A percentile compares a stretch with the other conserved stretches of the same genome.
Evolutionary conservation across 2,329 filamentous ascomycete genomes (phyloP).

Genomic region (Diaporthe humulicola): DNA sequence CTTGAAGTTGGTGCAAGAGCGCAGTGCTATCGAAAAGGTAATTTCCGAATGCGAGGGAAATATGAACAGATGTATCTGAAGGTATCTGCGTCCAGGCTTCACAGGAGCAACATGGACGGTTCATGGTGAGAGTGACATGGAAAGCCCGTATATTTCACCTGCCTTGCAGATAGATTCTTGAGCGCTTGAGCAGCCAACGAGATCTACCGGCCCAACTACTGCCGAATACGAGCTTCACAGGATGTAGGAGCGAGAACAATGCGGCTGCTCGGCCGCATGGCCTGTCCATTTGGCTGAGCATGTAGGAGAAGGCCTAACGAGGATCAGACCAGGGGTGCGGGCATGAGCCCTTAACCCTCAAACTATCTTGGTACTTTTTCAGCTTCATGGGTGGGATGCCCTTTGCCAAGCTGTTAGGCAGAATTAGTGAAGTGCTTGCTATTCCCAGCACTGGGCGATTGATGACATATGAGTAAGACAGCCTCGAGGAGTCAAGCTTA

Average conservation of each 20-base stretch:
- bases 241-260: not conserved
- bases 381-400: constrained; percentile 11
- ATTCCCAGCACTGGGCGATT: not conserved
- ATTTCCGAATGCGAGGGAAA: not conserved
- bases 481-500: not conserved
- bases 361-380: not conserved
- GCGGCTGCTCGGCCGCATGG: not conserved
- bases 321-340: not conserved
- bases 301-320: not conserved
- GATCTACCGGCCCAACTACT: not conserved
- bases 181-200: not conserved
- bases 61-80: not conserved
- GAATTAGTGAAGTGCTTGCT: not conserved
- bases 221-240: constrained; percentile 12
- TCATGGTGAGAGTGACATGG: not conserved
- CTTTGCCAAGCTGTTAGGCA: constrained; percentile 9
- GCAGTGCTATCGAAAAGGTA: not conserved
- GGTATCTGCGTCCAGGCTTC: not conserved
- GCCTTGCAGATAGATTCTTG: not conserved
- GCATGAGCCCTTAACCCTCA: not conserved
- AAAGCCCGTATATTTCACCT: not conserved
- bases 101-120: not conserved
- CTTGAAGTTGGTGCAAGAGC: not conserved
- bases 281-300: not conserved
- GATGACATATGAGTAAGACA: constrained; percentile 1